Conservation (phyloP, 2,329 filamentous ascomycete species). For the Trichoderma arundinaceum region DNA sequence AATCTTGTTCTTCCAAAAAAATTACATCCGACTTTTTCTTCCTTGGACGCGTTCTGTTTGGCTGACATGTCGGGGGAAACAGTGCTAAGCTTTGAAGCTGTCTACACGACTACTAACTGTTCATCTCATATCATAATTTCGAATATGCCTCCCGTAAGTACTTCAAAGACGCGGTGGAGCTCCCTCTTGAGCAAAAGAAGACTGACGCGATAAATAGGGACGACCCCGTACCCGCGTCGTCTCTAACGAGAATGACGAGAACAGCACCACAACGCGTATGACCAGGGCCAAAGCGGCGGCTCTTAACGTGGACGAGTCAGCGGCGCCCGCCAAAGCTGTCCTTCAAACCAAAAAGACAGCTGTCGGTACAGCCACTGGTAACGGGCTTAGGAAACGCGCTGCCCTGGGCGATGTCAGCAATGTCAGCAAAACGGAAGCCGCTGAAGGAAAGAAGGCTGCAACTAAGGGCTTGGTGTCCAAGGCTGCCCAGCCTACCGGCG, state of each 20-base stretch:
- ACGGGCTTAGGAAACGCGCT: conserved; percentile 71
- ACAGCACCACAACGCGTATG: conserved; percentile 77
- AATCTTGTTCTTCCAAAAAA: background rate
- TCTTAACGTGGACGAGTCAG: conserved; percentile 66
- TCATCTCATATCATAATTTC: conserved; percentile 30
- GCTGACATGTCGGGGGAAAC: conserved; percentile 18
- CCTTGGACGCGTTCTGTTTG: conserved; percentile 31
- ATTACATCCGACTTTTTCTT: conserved; percentile 25
- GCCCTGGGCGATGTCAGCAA: conserved; percentile 96
- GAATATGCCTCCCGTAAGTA: conserved; percentile 48
- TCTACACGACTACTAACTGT: conserved; percentile 11
- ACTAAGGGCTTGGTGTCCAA: conserved; percentile 77
- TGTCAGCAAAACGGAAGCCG: conserved; percentile 76
- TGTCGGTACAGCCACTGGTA: conserved; percentile 55
- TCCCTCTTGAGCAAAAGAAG: background rate
- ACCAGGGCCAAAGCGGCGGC: conserved; percentile 92
- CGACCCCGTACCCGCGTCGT: conserved; percentile 69
- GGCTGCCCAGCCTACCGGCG: conserved; percentile 77
- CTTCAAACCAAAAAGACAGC: conserved; percentile 73
- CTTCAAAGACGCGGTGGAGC: background rate
- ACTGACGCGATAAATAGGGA: conserved; percentile 31
- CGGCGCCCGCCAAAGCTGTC: conserved; percentile 64
- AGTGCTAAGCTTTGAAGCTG: conserved; percentile 17
- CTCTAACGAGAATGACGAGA: conserved; percentile 95
- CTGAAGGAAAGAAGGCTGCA: conserved; percentile 75